Evolutionary conservation across 768 basidiomycete genomes (phyloP), one percentile per base, ranked within the genome.

Genomic region (Trametes cinnabarina): DNA sequence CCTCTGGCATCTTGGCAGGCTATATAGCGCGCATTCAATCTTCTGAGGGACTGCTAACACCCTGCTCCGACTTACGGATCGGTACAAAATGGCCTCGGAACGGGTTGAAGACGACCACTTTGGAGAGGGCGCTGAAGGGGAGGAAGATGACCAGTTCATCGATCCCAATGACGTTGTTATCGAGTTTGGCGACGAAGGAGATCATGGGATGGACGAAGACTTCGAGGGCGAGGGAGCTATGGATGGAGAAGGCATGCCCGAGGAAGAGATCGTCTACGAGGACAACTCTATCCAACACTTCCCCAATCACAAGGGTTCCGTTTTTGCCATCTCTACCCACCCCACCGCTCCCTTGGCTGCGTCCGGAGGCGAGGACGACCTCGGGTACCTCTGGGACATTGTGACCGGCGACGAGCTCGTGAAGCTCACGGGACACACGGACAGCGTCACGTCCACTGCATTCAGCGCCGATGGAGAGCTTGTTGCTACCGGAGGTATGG

Each of bases 401-500:
- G 86, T 84, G 2, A 85, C 87, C 42, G 92, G 93, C 14, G 86
- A 90, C 66, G 76, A 86, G 64, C 78, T 96, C 57, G 89, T 85
- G 50, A 90, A 87, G 73, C 79, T 99, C 49, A 88, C 90, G 0
- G 97, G 97, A 3, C 97, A 99, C 72, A 85, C 86, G 7, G 97
- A 99, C 69, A 94, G 92, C 61, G 93, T 99, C 46, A 86, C 86
- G 4, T 79, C 79, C 52, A 79, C 82, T 3, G 86, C 80, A 20
- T 99, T 91, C 82, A 96, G 86, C 69, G 66, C 76, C 0, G 96
- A 98, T 69, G 97, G 97, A 2, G 89, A 97, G 74, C 81, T 97
- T 82, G 80, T 95, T 56, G 86, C 95, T 15, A 97, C 95, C 0
- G 97, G 96, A 10, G 97, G 97, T 0, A 98, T 99, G 97, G 97